These are phyloP conservation scores for Saccharum hybrid DNA, from an alignment of 202 grass and related monocot species.

Conservation along the genomic window DNA sequence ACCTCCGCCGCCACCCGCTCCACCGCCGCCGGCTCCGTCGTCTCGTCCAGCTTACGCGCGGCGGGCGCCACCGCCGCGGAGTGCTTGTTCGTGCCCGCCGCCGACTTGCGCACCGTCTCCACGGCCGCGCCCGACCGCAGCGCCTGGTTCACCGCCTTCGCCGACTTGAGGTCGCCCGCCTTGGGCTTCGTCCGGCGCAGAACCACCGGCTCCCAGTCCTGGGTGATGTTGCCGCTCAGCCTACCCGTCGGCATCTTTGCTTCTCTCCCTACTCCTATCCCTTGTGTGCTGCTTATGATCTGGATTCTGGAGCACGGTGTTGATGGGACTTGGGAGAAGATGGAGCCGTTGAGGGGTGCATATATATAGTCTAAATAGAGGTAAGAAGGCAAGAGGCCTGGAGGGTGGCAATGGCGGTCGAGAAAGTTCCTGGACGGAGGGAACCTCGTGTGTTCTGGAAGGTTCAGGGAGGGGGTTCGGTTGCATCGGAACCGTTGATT, in stretches of 20 bases:
- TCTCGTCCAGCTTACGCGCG: conserved; percentile 77
- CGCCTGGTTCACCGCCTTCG: conserved; percentile 81
- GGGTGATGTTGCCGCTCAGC: conserved; percentile 54
- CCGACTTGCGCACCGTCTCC: conserved; percentile 67
- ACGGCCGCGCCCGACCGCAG: conserved; percentile 63
- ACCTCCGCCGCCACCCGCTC: conserved; percentile 70
- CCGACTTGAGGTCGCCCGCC: conserved; percentile 61
- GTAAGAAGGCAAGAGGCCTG: background rate
- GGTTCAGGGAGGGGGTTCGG: background rate
- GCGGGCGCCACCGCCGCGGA: conserved; percentile 14
- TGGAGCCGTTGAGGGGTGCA: background rate
- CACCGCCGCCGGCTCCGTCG: conserved; percentile 70
- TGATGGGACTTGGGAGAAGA: background rate
- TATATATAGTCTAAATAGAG: no score
- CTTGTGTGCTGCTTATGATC: background rate
- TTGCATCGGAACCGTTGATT: conserved; percentile 24
- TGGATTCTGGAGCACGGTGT: background rate
- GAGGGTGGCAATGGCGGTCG: background rate
- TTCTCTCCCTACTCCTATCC: no score
- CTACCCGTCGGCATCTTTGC: conserved; percentile 53
- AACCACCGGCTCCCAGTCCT: conserved; percentile 96
- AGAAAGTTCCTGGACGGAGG: conserved; percentile 26
- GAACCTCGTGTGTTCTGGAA: conserved; percentile 9
- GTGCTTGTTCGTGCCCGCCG: conserved; percentile 70
- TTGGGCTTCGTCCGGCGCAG: conserved; percentile 64